These are phyloP conservation scores for Artemisia tridentata DNA, from an alignment of 129 eudicot genomes.

Conservation along the genomic window DNA sequence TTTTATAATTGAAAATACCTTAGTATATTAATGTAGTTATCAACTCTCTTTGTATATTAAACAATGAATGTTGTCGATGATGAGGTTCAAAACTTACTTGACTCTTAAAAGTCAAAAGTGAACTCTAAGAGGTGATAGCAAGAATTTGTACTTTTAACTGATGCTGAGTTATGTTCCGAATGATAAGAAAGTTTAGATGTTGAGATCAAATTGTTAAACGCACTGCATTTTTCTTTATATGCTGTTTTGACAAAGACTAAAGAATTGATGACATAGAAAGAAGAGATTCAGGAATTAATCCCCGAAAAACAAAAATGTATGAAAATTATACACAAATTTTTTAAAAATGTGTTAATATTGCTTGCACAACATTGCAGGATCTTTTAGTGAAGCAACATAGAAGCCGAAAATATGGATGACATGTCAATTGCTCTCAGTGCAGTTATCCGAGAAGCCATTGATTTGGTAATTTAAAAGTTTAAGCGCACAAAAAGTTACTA, in stretches of 20 bases:
- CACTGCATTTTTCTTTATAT: not conserved
- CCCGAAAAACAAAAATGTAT: not conserved
- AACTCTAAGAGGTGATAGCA: not conserved
- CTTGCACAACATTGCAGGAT: slow-evolving; percentile 31
- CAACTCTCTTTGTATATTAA: too few relatives aligned
- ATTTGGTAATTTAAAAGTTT: slow-evolving; percentile 52
- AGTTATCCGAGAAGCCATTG: slow-evolving; percentile 58
- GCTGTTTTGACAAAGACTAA: not conserved
- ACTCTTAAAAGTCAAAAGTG: slow-evolving; percentile 2
- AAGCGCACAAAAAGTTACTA: not conserved
- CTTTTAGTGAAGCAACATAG: slow-evolving; percentile 15
- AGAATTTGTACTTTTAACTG: not conserved
- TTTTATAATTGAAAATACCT: not conserved
- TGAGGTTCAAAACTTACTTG: not conserved
- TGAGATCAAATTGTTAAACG: not conserved
- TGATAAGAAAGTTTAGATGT: not conserved
- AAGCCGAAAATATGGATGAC: slow-evolving; percentile 42
- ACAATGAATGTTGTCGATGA: too few relatives aligned
- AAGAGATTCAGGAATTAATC: not conserved
- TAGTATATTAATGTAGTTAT: not conserved
- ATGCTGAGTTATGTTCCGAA: not conserved
- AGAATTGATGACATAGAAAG: not conserved
- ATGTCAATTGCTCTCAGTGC: slow-evolving; percentile 47
- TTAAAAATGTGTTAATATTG: not conserved
- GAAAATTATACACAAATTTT: not conserved